These are phyloP conservation scores for Lachnellula cervina DNA, from an alignment of 2,329 filamentous ascomycete genomes.

Conservation along the genomic window DNA sequence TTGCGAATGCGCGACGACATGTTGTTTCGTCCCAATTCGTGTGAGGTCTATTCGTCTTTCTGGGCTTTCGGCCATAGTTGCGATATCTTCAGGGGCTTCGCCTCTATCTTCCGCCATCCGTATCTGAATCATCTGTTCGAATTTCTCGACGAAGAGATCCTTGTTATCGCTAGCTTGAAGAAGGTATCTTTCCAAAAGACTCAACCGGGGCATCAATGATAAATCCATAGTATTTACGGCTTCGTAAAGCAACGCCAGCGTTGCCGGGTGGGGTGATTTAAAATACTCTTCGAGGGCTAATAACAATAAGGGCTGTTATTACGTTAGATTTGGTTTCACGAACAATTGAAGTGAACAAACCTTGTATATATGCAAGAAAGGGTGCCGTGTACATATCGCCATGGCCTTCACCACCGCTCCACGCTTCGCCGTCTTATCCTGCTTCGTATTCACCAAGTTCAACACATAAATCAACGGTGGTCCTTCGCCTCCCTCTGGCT, in stretches of 20 bases:
- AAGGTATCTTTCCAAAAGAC: slow-evolving; percentile 76
- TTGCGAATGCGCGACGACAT: slow-evolving; percentile 56
- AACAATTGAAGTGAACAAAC: slow-evolving; percentile 39
- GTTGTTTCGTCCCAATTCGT: slow-evolving; percentile 57
- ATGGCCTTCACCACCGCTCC: slow-evolving; percentile 96
- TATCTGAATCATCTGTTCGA: slow-evolving; percentile 87
- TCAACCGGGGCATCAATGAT: slow-evolving; percentile 84
- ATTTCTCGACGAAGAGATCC: slow-evolving; percentile 96
- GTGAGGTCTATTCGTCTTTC: slow-evolving; percentile 33
- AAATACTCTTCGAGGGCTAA: slow-evolving; percentile 96
- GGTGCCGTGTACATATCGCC: slow-evolving; percentile 97
- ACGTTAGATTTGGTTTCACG: slow-evolving; percentile 16
- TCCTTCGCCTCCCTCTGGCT: slow-evolving; percentile 70
- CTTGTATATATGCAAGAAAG: slow-evolving; percentile 98
- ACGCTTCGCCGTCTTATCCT: slow-evolving; percentile 87
- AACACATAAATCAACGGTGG: slow-evolving; percentile 94
- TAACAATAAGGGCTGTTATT: slow-evolving; percentile 69
- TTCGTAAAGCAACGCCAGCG: slow-evolving; percentile 80
- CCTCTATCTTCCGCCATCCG: slow-evolving; percentile 63
- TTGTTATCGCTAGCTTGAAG: slow-evolving; percentile 88
- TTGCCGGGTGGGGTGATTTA: slow-evolving; percentile 82
- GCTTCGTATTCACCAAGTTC: slow-evolving; percentile 96
- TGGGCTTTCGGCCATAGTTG: slow-evolving; percentile 46
- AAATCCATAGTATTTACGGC: slow-evolving; percentile 96
- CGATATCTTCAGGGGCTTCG: slow-evolving; percentile 36